These are phyloP conservation scores for Jatropha multifida DNA, from an alignment of 441 rosid genomes.

Conservation along the genomic window DNA sequence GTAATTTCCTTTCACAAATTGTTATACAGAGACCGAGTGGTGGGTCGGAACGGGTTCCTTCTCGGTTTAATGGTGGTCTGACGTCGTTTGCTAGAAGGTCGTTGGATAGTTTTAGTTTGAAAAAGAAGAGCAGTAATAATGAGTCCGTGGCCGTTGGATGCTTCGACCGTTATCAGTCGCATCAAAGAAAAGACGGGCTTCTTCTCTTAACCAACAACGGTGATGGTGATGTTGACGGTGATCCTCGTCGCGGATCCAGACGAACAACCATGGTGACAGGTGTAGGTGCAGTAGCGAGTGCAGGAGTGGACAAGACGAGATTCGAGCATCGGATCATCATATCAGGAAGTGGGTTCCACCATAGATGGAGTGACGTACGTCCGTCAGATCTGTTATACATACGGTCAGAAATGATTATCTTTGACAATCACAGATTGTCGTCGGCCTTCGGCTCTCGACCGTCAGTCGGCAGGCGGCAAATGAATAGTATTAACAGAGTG, in stretches of 20 bases:
- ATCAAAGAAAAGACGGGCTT: constrained; percentile 58
- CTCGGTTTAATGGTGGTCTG: background rate
- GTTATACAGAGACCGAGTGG: constrained; percentile 17
- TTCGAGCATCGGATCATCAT: constrained; percentile 72
- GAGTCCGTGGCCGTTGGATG: constrained; percentile 39
- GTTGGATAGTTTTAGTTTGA: constrained; percentile 38
- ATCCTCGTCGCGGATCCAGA: background rate
- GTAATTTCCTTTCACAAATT: constrained; percentile 18
- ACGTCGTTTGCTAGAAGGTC: constrained; percentile 47
- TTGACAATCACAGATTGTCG: constrained; percentile 42
- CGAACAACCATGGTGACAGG: background rate
- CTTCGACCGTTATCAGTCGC: constrained; percentile 46
- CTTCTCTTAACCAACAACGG: constrained; percentile 21
- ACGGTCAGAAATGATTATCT: constrained; percentile 68
- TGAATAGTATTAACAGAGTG: background rate
- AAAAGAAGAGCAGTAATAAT: constrained; percentile 22
- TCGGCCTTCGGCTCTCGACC: constrained; percentile 8
- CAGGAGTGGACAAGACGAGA: constrained; percentile 32
- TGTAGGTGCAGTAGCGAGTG: background rate
- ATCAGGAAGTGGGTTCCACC: constrained; percentile 42
- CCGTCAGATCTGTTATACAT: constrained; percentile 73
- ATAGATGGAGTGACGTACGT: constrained; percentile 85
- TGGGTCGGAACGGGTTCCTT: constrained; percentile 15
- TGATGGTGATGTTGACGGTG: background rate
- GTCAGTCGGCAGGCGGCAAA: background rate